Evolutionary conservation across 2,329 filamentous ascomycete genomes (phyloP).

Genomic region (Mollisiaceae sp.): DNA sequence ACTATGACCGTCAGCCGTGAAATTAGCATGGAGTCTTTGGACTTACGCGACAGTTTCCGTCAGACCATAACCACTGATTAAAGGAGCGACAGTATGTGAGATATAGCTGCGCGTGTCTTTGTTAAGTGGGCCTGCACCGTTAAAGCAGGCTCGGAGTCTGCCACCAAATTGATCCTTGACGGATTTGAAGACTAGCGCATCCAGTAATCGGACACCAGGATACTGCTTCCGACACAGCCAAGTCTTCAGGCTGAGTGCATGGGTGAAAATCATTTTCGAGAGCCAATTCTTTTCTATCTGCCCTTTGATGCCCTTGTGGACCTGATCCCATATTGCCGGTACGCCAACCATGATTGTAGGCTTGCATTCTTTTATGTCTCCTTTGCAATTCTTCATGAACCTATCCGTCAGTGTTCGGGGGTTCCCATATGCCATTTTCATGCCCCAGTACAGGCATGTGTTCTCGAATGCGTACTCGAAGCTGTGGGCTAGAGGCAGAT

Average conservation of each 20-base stretch:
- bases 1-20: constrained; percentile 74
- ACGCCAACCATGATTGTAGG: constrained; percentile 93
- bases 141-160: constrained; percentile 85
- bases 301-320: constrained; percentile 75
- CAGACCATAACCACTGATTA: constrained; percentile 90
- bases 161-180: constrained; percentile 88
- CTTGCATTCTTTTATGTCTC: constrained; percentile 89
- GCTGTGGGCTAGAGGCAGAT: constrained; percentile 93
- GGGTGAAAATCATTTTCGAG: constrained; percentile 61
- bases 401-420: constrained; percentile 84
- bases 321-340: constrained; percentile 94
- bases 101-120: constrained; percentile 87
- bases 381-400: constrained; percentile 86
- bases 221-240: constrained; percentile 57
- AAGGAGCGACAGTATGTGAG: constrained; percentile 86
- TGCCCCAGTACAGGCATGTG: constrained; percentile 84
- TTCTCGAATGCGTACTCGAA: constrained; percentile 97
- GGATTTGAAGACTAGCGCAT: constrained; percentile 85
- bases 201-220: constrained; percentile 71
- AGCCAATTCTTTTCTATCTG: constrained; percentile 57
- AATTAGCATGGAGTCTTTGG: constrained; percentile 56
- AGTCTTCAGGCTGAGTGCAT: constrained; percentile 62
- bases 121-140: constrained; percentile 87
- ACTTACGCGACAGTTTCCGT: constrained; percentile 70
- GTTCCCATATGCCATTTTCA: constrained; percentile 90